These are phyloP conservation scores for Ceratocystis ficicola DNA, from an alignment of 2,329 filamentous ascomycete genomes.

Conservation along the genomic window DNA sequence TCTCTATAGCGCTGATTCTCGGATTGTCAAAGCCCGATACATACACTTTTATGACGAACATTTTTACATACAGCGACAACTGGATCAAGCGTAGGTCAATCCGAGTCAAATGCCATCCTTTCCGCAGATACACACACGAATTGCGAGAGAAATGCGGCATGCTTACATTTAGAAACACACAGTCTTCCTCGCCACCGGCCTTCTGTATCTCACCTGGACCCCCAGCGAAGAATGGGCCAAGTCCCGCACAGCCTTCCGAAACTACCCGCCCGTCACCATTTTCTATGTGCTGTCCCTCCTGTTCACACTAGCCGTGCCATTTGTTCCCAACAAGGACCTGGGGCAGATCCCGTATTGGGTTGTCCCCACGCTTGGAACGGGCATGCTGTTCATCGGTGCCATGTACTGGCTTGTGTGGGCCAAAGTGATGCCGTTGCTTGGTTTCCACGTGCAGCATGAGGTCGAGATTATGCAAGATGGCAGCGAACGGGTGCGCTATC, in stretches of 20 bases:
- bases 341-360: slow-evolving; percentile 45
- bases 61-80: slow-evolving; percentile 34
- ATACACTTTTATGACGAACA: slow-evolving; percentile 20
- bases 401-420: slow-evolving; percentile 45
- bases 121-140: too few relatives aligned
- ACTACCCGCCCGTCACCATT: slow-evolving; percentile 34
- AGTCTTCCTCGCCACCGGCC: slow-evolving; percentile 42
- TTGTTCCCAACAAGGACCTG: slow-evolving; percentile 40
- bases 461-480: slow-evolving; percentile 15
- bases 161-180: slow-evolving; percentile 34
- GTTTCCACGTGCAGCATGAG: slow-evolving; percentile 17
- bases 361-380: slow-evolving; percentile 43
- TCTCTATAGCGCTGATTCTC: slow-evolving; percentile 18
- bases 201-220: slow-evolving; percentile 40
- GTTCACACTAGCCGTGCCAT: slow-evolving; percentile 42
- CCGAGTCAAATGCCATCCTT: slow-evolving; percentile 29
- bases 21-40: slow-evolving; percentile 11
- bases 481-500: slow-evolving; percentile 18
- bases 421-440: slow-evolving; percentile 34
- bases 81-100: slow-evolving; percentile 47
- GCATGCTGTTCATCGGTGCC: slow-evolving; percentile 38
- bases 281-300: slow-evolving; percentile 41
- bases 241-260: slow-evolving; percentile 37
- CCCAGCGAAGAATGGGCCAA: slow-evolving; percentile 42
- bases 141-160: background rate